Evolutionary conservation across 371 early-diverging fungal genomes (phyloP).

Genomic region (Mortierella sp.): DNA sequence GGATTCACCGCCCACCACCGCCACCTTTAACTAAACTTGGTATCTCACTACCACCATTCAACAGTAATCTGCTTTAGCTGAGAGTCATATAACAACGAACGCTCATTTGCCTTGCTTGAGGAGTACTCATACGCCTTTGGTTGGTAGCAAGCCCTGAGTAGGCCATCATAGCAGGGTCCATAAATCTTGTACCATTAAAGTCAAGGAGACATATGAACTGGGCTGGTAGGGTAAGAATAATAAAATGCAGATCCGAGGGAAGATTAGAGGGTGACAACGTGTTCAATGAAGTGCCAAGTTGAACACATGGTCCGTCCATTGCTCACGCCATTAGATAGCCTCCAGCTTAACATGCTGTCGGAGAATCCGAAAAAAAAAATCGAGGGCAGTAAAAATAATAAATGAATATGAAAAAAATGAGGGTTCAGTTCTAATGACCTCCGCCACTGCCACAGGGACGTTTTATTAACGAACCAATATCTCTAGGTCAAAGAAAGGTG

Average conservation of each 20-base stretch:
- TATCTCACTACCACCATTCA: too few species aligned
- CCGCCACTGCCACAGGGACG: neutral
- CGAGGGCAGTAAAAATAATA: neutral
- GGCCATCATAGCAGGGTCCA: too few species aligned
- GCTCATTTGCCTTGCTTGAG: too few species aligned
- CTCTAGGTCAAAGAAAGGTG: too few species aligned
- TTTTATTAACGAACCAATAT: neutral
- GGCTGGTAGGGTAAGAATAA: neutral
- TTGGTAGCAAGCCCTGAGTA: too few species aligned
- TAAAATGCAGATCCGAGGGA: neutral
- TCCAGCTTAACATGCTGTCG: neutral
- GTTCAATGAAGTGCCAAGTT: neutral
- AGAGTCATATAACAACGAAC: too few species aligned
- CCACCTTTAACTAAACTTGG: too few species aligned
- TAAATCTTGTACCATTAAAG: too few species aligned
- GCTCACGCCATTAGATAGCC: conserved; percentile 10
- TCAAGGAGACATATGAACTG: neutral
- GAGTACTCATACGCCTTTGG: too few species aligned
- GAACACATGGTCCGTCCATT: conserved; percentile 14
- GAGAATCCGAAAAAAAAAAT: neutral
- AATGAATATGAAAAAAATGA: neutral
- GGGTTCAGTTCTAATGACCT: neutral
- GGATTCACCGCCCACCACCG: too few species aligned
- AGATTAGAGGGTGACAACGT: neutral
- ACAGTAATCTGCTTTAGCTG: too few species aligned